These are phyloP conservation scores for Triticum aestivum DNA, from an alignment of 176 grass and related monocot species.

Conservation along the genomic window IWGSC_CS_RefSeq_v2.1 NC_057798.1:639196515-639197014, in stretches of 20 bases:
- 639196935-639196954: constrained; percentile 69
- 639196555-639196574: constrained; percentile 47
- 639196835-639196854: constrained; percentile 47
- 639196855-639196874: constrained; percentile 59
- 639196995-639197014: constrained; percentile 73
- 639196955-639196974: constrained; percentile 59
- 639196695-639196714: neutral
- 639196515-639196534: constrained; percentile 60
- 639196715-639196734: constrained; percentile 63
- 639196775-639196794: constrained; percentile 44
- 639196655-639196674: neutral
- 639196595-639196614: constrained; percentile 59
- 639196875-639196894: constrained; percentile 84
- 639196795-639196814: constrained; percentile 17
- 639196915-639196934: constrained; percentile 88
- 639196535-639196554: constrained; percentile 63
- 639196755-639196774: constrained; percentile 64
- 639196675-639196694: neutral
- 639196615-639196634: constrained; percentile 45
- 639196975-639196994: constrained; percentile 72
- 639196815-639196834: constrained; percentile 56
- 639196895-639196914: constrained; percentile 80
- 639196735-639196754: constrained; percentile 82
- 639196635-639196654: neutral
- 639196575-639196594: constrained; percentile 30